Evolutionary conservation across 2,329 filamentous ascomycete species (phyloP).

Genomic region (Myriosclerotinia scirpicola): DNA sequence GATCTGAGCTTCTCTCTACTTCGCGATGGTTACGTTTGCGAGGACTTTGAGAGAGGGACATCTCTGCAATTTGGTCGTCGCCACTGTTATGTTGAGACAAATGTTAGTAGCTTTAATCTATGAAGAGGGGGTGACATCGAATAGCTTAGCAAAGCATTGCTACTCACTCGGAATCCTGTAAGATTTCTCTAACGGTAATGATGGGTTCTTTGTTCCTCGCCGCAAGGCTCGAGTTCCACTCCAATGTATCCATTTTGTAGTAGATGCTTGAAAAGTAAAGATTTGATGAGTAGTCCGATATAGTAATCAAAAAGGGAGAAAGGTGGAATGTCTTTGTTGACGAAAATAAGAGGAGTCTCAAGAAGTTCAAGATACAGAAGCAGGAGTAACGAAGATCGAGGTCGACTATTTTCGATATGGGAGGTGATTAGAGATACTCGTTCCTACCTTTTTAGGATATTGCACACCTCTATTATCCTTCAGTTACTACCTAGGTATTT

Average conservation of each 20-base stretch:
- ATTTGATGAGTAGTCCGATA: not conserved
- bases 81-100: not conserved
- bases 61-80: not conserved
- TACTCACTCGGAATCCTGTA: conserved; percentile 14
- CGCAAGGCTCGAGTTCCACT: conserved; percentile 1
- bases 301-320: not conserved
- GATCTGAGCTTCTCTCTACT: not conserved
- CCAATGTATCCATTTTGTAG: conserved; percentile 4
- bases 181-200: conserved; percentile 8
- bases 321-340: not conserved
- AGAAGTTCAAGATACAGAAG: not conserved
- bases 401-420: not conserved
- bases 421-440: not conserved
- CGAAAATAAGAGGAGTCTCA: not conserved
- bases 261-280: not conserved
- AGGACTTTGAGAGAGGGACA: not conserved
- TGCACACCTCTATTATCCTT: not conserved
- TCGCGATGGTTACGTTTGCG: conserved; percentile 8
- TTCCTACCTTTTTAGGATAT: not conserved
- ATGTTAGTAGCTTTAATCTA: not conserved
- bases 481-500: no score
- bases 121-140: not conserved
- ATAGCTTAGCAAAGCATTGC: not conserved
- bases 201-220: conserved; percentile 7
- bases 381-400: not conserved